These are phyloP conservation scores for Hemileccinum rubropunctum DNA, from an alignment of 768 basidiomycete genomes.

Conservation along the genomic window DNA sequence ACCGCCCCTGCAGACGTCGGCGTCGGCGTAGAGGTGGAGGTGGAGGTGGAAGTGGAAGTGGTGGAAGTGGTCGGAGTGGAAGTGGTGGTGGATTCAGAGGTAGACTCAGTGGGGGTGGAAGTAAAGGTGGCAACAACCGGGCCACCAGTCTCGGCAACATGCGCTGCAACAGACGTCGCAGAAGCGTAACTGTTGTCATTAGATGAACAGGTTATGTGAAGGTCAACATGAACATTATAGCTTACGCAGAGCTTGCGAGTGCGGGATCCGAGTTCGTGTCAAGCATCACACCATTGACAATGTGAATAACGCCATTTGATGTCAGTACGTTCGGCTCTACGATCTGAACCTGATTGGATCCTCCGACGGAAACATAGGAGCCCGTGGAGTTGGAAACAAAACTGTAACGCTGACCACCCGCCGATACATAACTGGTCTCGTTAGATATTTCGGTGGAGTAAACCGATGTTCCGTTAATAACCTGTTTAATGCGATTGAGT, in stretches of 20 bases:
- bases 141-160: conserved; percentile 39
- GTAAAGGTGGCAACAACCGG: conserved; percentile 32
- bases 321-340: conserved; percentile 57
- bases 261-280: conserved; percentile 40
- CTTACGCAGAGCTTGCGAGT: conserved; percentile 56
- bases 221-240: background rate
- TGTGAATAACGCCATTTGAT: conserved; percentile 67
- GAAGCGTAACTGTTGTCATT: conserved; percentile 34
- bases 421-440: conserved; percentile 43
- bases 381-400: conserved; percentile 58
- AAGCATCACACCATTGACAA: conserved; percentile 53
- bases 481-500: conserved; percentile 28
- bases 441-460: conserved; percentile 54
- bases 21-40: conserved; percentile 1
- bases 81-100: background rate
- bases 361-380: conserved; percentile 47
- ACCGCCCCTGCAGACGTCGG: background rate
- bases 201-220: background rate
- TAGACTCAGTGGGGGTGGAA: background rate
- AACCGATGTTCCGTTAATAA: conserved; percentile 65
- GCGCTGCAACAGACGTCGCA: conserved; percentile 45
- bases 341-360: conserved; percentile 49
- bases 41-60: background rate
- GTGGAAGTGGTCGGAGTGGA: conserved; percentile 1
- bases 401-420: conserved; percentile 52